Conservation (phyloP, 2,329 filamentous ascomycete genomes). For the Aspergillus proliferans region DNA sequence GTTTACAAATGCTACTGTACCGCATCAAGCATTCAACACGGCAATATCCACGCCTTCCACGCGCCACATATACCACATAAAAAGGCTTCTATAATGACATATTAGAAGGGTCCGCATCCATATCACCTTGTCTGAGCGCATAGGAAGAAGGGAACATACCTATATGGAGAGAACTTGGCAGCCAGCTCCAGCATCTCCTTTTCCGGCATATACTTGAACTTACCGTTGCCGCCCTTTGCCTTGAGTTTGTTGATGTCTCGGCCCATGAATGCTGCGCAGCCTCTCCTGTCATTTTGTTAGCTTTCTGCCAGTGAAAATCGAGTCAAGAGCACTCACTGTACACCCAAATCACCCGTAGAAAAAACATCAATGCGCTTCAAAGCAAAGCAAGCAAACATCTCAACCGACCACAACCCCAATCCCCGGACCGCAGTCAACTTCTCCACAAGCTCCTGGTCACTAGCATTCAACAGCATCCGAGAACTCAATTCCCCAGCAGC, state of each 20-base stretch:
- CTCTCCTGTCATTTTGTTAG: conserved; percentile 47
- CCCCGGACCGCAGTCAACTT: conserved; percentile 80
- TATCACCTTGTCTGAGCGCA: not conserved
- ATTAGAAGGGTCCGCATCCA: not conserved
- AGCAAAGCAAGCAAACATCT: conserved; percentile 98
- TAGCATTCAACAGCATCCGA: conserved; percentile 66
- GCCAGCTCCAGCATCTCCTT: conserved; percentile 82
- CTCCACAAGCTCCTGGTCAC: conserved; percentile 79
- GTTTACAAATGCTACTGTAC: not conserved
- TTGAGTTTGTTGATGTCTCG: conserved; percentile 80
- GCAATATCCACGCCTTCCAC: conserved; percentile 70
- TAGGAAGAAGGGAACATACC: conserved; percentile 40
- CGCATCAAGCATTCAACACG: conserved; percentile 33
- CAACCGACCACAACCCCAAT: conserved; percentile 82
- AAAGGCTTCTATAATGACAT: conserved; percentile 58
- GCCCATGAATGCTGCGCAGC: conserved; percentile 83
- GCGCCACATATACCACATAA: conserved; percentile 99
- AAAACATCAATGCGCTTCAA: conserved; percentile 93
- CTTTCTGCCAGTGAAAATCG: not conserved
- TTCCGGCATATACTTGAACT: conserved; percentile 98
- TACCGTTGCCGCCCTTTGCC: conserved; percentile 63
- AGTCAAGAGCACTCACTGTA: conserved; percentile 55
- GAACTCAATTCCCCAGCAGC: conserved; percentile 66
- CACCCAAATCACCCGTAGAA: conserved; percentile 81
- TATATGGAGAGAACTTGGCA: conserved; percentile 74